Percentiles rank a stretch among this genome's conserved stretches.
phyloP scores from a whole-genome alignment of 1,284 basidiomycete species.

The Fistulinella cinereoalba region DNA sequence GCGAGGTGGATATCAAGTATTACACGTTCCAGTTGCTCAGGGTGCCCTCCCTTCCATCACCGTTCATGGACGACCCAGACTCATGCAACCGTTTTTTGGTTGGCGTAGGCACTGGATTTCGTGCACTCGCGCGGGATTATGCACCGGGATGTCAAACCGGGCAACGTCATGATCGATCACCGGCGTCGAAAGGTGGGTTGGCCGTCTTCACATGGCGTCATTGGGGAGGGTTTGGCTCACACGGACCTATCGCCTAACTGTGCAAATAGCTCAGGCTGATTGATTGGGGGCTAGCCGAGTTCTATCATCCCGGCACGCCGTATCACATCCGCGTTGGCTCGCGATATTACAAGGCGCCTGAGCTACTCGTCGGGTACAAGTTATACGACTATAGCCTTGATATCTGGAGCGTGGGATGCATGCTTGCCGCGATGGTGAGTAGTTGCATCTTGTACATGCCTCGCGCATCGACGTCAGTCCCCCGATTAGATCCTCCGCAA shows the following conservation, averaged over 20 bases:
- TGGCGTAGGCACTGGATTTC: constrained; percentile 84
- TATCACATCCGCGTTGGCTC: constrained; percentile 91
- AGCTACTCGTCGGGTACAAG: constrained; percentile 84
- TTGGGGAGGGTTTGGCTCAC: not conserved
- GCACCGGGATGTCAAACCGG: constrained; percentile 90
- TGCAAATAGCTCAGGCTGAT: constrained; percentile 72
- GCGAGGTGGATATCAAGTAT: constrained; percentile 80
- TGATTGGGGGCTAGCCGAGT: constrained; percentile 92
- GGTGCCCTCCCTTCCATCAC: too few species aligned
- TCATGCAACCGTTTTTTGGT: too few species aligned
- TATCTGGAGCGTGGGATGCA: constrained; percentile 88
- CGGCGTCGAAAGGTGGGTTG: constrained; percentile 64
- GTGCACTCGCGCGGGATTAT: constrained; percentile 88
- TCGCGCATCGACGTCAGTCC: constrained; percentile 8
- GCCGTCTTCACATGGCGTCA: not conserved
- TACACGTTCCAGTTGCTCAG: constrained; percentile 86
- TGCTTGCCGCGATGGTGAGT: constrained; percentile 82
- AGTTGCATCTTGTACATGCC: not conserved
- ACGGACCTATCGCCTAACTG: not conserved
- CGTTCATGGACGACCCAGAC: too few species aligned
- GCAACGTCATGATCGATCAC: constrained; percentile 91
- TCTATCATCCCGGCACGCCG: constrained; percentile 84
- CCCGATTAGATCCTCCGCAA: constrained; percentile 70
- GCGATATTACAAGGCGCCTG: constrained; percentile 87
- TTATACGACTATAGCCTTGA: constrained; percentile 85